phyloP scores from a whole-genome alignment of 2,329 filamentous ascomycete genomes.

The Zasmidium cellare region DNA sequence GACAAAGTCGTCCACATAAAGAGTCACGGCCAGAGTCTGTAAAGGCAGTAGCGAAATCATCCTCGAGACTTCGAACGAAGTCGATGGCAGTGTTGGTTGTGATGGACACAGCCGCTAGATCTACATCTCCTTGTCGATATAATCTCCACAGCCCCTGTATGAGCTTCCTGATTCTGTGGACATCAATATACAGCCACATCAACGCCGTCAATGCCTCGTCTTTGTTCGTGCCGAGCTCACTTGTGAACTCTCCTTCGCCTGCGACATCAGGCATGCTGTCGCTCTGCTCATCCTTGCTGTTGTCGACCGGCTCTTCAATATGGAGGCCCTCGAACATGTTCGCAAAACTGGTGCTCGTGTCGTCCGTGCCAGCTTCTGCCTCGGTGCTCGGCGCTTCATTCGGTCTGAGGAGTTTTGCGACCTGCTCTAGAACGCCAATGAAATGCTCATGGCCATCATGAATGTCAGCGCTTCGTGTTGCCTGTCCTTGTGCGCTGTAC shows the following conservation, averaged over 20 bases:
- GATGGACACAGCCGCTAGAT: constrained; percentile 1
- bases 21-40: not conserved
- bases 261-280: not conserved
- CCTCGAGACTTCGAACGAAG: constrained; percentile 3
- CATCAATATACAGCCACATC: too few species aligned
- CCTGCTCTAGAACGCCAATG: too few species aligned
- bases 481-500: too few species aligned
- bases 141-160: not conserved
- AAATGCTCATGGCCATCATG: too few species aligned
- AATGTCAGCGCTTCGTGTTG: too few species aligned
- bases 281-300: too few species aligned
- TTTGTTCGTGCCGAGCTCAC: too few species aligned
- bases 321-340: not conserved
- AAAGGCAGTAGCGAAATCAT: constrained; percentile 4
- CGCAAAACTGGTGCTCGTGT: not conserved
- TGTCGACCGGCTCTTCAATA: not conserved
- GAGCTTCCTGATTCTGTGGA: not conserved
- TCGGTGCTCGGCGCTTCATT: too few species aligned
- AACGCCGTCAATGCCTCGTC: too few species aligned
- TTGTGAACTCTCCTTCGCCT: too few species aligned
- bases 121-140: not conserved
- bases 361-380: too few species aligned
- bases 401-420: not conserved
- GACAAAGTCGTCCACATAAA: not conserved
- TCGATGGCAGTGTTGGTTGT: constrained; percentile 7